Evolutionary conservation across 2,329 filamentous ascomycete genomes (phyloP).

Genomic region (Acrocalymma vagum): DNA sequence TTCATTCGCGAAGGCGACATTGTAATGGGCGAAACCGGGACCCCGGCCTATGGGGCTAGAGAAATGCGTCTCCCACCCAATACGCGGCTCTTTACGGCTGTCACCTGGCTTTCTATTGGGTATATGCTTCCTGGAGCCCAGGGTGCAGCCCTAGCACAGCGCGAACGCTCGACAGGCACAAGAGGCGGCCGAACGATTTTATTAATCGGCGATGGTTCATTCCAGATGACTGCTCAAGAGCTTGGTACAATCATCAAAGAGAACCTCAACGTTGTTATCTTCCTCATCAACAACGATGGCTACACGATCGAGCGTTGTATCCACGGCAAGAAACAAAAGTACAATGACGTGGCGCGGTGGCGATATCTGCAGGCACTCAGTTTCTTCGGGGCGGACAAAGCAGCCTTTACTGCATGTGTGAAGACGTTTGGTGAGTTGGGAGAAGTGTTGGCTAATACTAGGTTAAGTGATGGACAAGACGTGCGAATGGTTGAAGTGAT

Average conservation of each 20-base stretch:
- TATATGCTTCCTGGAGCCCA: conserved; percentile 67
- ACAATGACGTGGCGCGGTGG: conserved; percentile 33
- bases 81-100: conserved; percentile 17
- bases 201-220: conserved; percentile 47
- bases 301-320: conserved; percentile 53
- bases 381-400: conserved; percentile 26
- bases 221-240: conserved; percentile 50
- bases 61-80: conserved; percentile 21
- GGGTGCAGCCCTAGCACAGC: conserved; percentile 57
- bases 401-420: conserved; percentile 33
- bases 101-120: conserved; percentile 58
- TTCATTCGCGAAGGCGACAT: conserved; percentile 64
- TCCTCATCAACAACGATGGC: conserved; percentile 49
- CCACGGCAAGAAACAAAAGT: conserved; percentile 35
- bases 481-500: conserved; percentile 54
- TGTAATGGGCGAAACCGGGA: conserved; percentile 67
- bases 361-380: conserved; percentile 22
- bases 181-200: conserved; percentile 37
- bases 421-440: conserved; percentile 58
- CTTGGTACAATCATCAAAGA: conserved; percentile 47
- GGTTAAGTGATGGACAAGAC: conserved; percentile 48
- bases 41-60: conserved; percentile 32
- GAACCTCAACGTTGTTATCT: conserved; percentile 40
- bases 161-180: conserved; percentile 17
- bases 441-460: conserved; percentile 45